Percentiles rank a stretch among this genome's conserved stretches.
These are phyloP conservation scores for Pythium pyrilobum DNA, from an alignment of 352 stramenopile genomes.

Conservation along the genomic window DNA sequence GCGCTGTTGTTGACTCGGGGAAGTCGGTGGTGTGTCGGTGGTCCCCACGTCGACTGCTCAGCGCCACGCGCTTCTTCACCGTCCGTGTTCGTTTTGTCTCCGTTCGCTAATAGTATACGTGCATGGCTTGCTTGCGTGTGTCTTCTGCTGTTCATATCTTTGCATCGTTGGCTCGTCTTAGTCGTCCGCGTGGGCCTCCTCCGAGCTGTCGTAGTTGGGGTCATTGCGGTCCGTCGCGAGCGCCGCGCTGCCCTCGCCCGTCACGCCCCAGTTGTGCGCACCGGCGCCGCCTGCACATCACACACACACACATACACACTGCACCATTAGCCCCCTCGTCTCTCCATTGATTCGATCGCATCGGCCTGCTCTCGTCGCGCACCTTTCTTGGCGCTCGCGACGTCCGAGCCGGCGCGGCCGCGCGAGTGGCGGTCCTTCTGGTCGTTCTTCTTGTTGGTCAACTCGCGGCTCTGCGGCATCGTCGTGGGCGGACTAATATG, in stretches of 20 bases:
- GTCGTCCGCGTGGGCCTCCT: conserved; percentile 4
- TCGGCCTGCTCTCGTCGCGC: neutral
- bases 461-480: conserved; percentile 76
- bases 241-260: conserved; percentile 31
- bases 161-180: neutral
- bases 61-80: too few relatives aligned
- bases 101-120: too few relatives aligned
- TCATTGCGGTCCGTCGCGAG: conserved; percentile 59
- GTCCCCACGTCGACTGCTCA: too few relatives aligned
- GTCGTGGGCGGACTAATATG: conserved; percentile 4
- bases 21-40: too few relatives aligned
- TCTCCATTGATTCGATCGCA: conserved; percentile 7
- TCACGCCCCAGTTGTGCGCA: conserved; percentile 76
- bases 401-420: conserved; percentile 41
- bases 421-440: conserved; percentile 79
- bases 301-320: too few relatives aligned
- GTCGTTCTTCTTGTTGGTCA: conserved; percentile 83
- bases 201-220: conserved; percentile 64
- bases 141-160: neutral
- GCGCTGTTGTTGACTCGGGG: too few relatives aligned
- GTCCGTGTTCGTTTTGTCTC: too few relatives aligned
- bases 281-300: conserved; percentile 53
- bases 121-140: neutral
- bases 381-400: conserved; percentile 57
- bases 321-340: neutral